Base-by-base conservation (phyloP, 2,329 filamentous ascomycete genomes). In the Penicillium sp. region DNA sequence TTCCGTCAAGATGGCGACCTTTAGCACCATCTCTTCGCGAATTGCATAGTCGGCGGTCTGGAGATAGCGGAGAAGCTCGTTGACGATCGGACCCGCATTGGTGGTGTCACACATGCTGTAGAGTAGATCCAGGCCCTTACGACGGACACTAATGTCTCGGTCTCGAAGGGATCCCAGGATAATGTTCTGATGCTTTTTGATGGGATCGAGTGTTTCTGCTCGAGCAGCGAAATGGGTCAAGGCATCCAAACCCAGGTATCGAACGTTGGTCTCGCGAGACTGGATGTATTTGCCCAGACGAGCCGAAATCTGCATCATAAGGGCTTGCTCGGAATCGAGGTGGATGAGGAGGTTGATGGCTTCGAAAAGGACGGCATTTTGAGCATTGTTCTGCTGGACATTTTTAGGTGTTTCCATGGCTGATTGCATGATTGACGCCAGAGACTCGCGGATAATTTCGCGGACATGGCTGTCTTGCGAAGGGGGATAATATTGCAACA, bases 61-160 rank as follows among this genome's bases (percentile, higher is more conserved):
- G 8, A 99, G 85, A 76, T 97, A 98, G 67, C 94, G 91, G 55
- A 99, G 80, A 53, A 99, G 87, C 79, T 99, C 95, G 61, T 90
- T 90, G 41, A 99, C 95, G 66, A 99, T 96, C 10, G 91, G 88
- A 65, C 91, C 90, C 7, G 95, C 92, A 76, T 99, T 99, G n/a
- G 89, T 89, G 37, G 90, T 86, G 77, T 99, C 95, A 76, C 96
- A 99, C 95, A 99, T 99, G 86, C 95, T 99, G 85, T 99, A 99
- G 37, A 99, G 85, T 57, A 99, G 81, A 78, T 99, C 96, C 50
- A 99, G 84, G 60, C 94, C 95, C 78, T 99, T 98, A 68, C 95
- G 87, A 61, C 96, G 88, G 48, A 99, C 95, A 73, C 94, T 98
- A 70, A 99, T 99, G 76, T 99, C 95, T 60, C 95, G 86, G 74